phyloP scores from a whole-genome alignment of 768 basidiomycete species.

The Hygrophorus russula region DNA sequence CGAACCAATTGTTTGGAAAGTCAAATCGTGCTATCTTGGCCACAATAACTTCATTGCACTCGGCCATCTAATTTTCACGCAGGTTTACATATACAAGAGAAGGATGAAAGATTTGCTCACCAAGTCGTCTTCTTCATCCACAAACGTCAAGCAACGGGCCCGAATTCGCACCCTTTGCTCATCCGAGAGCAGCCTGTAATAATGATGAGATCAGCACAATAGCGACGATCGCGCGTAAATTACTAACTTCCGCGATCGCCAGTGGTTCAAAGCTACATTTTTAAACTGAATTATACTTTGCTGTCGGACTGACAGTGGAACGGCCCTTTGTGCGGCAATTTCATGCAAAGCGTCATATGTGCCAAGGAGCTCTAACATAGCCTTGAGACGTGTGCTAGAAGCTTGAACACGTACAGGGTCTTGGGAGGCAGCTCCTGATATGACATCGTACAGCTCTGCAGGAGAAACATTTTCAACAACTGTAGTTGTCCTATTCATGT shows the following conservation, averaged over 20 bases:
- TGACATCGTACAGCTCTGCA: conserved; percentile 54
- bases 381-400: conserved; percentile 50
- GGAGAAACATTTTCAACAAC: conserved; percentile 37
- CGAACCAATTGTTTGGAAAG: conserved; percentile 63
- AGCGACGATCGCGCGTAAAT: conserved; percentile 4
- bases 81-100: conserved; percentile 5
- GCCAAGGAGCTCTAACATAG: conserved; percentile 57
- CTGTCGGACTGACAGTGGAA: conserved; percentile 60
- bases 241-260: conserved; percentile 67
- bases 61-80: conserved; percentile 46
- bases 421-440: conserved; percentile 65
- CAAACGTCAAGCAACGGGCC: conserved; percentile 46
- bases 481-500: conserved; percentile 11
- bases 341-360: conserved; percentile 62
- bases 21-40: conserved; percentile 72
- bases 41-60: conserved; percentile 65
- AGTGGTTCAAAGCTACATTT: conserved; percentile 62
- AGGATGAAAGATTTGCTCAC: conserved; percentile 28
- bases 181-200: conserved; percentile 52
- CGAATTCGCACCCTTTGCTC: conserved; percentile 61
- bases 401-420: conserved; percentile 43
- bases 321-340: conserved; percentile 50
- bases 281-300: conserved; percentile 88
- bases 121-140: conserved; percentile 71
- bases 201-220: conserved; percentile 17